Base-by-base conservation (phyloP, 1,284 basidiomycete genomes). In the Trametes polyzona region DNA sequence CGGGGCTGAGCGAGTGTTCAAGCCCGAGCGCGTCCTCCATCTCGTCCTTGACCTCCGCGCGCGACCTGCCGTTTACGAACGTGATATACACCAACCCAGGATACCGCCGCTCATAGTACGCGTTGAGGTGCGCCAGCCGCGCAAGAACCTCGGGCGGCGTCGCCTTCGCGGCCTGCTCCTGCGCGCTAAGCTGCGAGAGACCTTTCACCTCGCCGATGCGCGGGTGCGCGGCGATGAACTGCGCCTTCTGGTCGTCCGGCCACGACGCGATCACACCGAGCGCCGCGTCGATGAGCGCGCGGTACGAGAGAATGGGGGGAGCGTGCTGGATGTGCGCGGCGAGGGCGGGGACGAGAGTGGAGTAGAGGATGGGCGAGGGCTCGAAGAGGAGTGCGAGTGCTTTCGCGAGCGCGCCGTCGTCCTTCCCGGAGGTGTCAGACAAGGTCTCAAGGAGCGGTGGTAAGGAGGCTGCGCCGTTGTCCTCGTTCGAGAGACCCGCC, bases 61-160 rank as follows among this genome's bases (percentile, higher is more conserved):
- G 79, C 52, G 83, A 81, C 55, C 95, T 81, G 30, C 92, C 92
- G 68, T 94, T 93, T 42, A 96, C 95, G 68, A 95, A 96, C 3
- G 93, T 96, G 73, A 96, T 91, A 69, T 93, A 96, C 24, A 89
- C 79, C 58, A 96, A 72, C 1, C 87, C 86, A 0, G 90, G 87
- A 67, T 87, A 96, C 48, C 76, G 75, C 24, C 70, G 75, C 69
- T 93, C 91, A 68, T 96, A 96, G 57, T 85, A 83, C 7, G 75
- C 77, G 65, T 96, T 96, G 47, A 96, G 81, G 63, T 87, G 79
- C 33, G 69, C 78, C 12, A 87, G 77, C 9, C 88, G 82, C 9
- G 71, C 78, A 16, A 92, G 74, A 23, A 92, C 84, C 58, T 83
- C 83, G n/a, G 86, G 84, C 8, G 86, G 78, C 12, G 88, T 88